Base-by-base conservation (phyloP, 2,329 filamentous ascomycete species). In the Beauveria varroae region DNA sequence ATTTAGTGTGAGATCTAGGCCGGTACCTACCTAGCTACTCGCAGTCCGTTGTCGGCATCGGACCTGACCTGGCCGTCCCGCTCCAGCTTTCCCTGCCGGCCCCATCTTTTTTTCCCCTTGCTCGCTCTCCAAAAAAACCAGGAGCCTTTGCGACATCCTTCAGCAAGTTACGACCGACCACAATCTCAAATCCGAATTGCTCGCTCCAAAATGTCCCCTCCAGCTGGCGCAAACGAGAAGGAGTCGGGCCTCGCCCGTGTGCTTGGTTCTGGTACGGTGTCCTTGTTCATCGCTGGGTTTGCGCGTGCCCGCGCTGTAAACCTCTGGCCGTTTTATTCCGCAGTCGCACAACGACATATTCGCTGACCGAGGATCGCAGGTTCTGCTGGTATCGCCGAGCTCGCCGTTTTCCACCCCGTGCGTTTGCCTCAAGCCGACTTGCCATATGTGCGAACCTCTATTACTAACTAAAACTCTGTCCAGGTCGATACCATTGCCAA, bases 401-500 rank as follows among this genome's bases (percentile, higher is more conserved):
- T 97, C 71, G 86, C 91, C 71, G 86, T 97, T 75, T 97, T 97
- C 82, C 91, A 96, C 74, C 91, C 91, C 66, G 91, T 91, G 82
- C 63, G 61, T 61, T 30, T 62, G 61, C 30, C 8, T 28, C 34
- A 62, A 28, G 44, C 51, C 34, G n/a, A 53, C 30, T 26, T 3
- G 10, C 41, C 9, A 44, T 16, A 7, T 26, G n/a, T 14, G 58
- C 63, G 44, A 63, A 52, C 18, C n/a, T 34, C 34, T 20, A 41
- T 46, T 55, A 50, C 57, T 61, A 40, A 50, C 57, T 62, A 44
- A 55, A 22, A 22, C 14, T 3, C 16, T 10, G 20, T 50, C 14
- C 64, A 93, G 90, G 91, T 99, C 75, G 95, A 99, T 78, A 99
- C 95, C 56, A 97, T 96, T 71, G 93, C 95, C 65, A 99, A 99